Base-by-base conservation (phyloP, 176 grass and related monocot species). In the Phoenix dactylifera region DNA sequence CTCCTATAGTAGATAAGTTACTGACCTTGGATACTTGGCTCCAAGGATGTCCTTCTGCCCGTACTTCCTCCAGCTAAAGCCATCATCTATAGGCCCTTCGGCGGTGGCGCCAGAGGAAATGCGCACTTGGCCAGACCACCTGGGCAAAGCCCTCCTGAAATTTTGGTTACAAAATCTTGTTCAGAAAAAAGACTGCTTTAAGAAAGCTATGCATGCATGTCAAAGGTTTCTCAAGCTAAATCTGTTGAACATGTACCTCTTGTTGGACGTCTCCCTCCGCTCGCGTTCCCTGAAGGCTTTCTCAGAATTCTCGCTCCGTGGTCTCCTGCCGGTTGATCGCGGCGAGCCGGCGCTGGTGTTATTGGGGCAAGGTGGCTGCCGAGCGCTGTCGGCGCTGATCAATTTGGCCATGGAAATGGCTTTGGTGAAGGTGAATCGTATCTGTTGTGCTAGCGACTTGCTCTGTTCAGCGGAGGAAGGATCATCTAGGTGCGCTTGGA, bases 51-150 rank as follows among this genome's bases (percentile, higher is more conserved):
- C 79, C 72, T 92, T 92, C 67, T 92, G 88, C 1, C 88, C 88
- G 20, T 92, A 92, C 53, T 92, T 92, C 50, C 83, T 83, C 88
- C 88, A 92, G 69, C 79, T 83, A 63, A 72, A 77, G n/a, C 83
- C 83, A 29, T 95, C 91, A 16, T 95, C 83, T 3, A 82, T 76
- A 0, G 57, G 64, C 25, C 49, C 58, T 5, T 76, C 66, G 26
- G 51, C 48, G 1, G 18, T 6, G 17, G 25, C 6, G 20, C 65
- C 66, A 18, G 9, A 32, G 19, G 75, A 50, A 2, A 82, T 67
- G 1, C 63, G 53, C 24, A 81, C 23, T 55, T 83, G 75, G 4
- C 28, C 18, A 18, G 84, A 86, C 76, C 87, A 72, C 57, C 67
- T 85, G 5, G 78, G 69, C 6, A 72, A 44, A 3, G 68, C 76